Percentiles rank a stretch among this genome's conserved stretches.
phyloP scores from a whole-genome alignment of 768 basidiomycete genomes.

The Lactifluus volemus region DNA sequence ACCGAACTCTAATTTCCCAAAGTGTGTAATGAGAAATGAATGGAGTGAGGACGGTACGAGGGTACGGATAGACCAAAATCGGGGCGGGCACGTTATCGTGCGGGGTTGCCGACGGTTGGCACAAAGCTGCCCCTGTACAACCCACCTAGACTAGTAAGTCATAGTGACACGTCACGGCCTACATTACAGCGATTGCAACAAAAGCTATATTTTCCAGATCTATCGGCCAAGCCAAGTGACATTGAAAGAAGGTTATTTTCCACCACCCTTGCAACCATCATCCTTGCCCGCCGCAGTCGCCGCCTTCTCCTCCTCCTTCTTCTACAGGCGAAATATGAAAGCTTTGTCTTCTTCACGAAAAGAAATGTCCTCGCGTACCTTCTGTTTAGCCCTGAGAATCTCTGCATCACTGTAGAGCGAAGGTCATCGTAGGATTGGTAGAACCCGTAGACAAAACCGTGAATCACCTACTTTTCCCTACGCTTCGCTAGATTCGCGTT shows the following conservation, averaged over 20 bases:
- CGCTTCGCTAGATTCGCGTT: constrained; percentile 52
- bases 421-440: constrained; percentile 22
- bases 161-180: constrained; percentile 5
- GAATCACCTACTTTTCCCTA: constrained; percentile 58
- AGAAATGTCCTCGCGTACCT: constrained; percentile 36
- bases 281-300: constrained; percentile 16
- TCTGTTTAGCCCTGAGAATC: constrained; percentile 67
- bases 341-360: too few species aligned
- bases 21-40: not conserved
- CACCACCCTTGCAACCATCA: constrained; percentile 1
- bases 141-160: not conserved
- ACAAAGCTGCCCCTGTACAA: too few species aligned
- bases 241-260: constrained; percentile 22
- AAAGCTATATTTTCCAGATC: constrained; percentile 18
- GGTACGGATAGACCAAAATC: not conserved
- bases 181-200: not conserved
- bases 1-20: constrained; percentile 3
- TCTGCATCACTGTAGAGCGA: constrained; percentile 56
- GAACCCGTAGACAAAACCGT: not conserved
- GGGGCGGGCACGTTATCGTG: not conserved
- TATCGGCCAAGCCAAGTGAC: constrained; percentile 2
- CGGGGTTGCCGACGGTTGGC: not conserved
- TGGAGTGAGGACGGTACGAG: too few species aligned
- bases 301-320: constrained; percentile 27
- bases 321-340: constrained; percentile 18